A percentile compares a stretch with the other conserved stretches of the same genome.
Conservation (phyloP, 2,329 filamentous ascomycete species). For the Nemania abortiva region DNA sequence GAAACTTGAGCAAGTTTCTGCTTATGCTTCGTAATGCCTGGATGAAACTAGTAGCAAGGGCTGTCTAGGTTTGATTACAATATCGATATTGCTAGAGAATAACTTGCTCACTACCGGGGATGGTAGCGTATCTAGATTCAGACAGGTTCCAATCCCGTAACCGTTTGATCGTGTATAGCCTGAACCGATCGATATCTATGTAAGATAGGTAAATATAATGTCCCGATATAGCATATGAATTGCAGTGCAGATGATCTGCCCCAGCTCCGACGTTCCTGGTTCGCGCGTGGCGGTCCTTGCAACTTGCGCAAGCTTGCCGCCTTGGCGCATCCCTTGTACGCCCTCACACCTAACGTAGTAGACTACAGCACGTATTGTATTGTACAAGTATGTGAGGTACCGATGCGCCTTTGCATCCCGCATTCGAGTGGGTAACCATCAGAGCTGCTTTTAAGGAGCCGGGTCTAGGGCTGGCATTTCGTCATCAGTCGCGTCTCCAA, state of each 20-base stretch:
- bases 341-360: slow-evolving; percentile 1
- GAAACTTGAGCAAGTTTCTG: slow-evolving; percentile 48
- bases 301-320: slow-evolving; percentile 27
- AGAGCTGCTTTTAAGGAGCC: background rate
- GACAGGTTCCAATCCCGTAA: background rate
- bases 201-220: background rate
- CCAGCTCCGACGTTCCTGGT: slow-evolving; percentile 12
- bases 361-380: no score
- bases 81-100: slow-evolving; percentile 18
- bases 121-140: background rate
- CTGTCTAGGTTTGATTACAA: background rate
- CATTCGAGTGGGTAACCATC: slow-evolving; percentile 1
- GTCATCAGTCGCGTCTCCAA: slow-evolving; percentile 36
- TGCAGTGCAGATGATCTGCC: slow-evolving; percentile 24
- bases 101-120: slow-evolving; percentile 41
- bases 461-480: slow-evolving; percentile 41
- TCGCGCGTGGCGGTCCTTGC: slow-evolving; percentile 26
- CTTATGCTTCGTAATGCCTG: slow-evolving; percentile 27
- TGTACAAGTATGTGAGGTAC: background rate
- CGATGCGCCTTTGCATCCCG: background rate
- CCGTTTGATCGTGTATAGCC: slow-evolving; percentile 24
- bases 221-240: slow-evolving; percentile 28
- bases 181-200: slow-evolving; percentile 18
- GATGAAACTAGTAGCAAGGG: slow-evolving; percentile 40
- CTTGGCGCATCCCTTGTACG: slow-evolving; percentile 33